Percentiles rank a stretch among this genome's conserved stretches.
Evolutionary conservation across 345 rosid genomes (phyloP).

Genomic region (Brassica carinata): DNA sequence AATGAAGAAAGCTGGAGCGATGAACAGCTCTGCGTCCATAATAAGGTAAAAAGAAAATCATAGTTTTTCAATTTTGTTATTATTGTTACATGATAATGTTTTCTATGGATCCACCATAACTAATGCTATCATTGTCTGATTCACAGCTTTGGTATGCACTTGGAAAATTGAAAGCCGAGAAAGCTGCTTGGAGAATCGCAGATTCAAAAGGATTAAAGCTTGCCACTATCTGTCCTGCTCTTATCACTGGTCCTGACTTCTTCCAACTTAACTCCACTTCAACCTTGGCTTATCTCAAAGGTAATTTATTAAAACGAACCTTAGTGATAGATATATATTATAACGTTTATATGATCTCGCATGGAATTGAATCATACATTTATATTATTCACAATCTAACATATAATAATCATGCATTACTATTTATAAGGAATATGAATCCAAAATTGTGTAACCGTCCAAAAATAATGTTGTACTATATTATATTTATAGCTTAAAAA

Average conservation of each 20-base stretch:
- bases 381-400: not conserved
- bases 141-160: slow-evolving; percentile 81
- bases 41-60: slow-evolving; percentile 51
- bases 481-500: not conserved
- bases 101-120: not conserved
- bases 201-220: slow-evolving; percentile 56
- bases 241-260: slow-evolving; percentile 66
- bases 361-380: not conserved
- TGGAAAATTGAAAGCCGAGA: slow-evolving; percentile 92
- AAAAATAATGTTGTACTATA: not conserved
- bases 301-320: slow-evolving; percentile 15
- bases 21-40: slow-evolving; percentile 64
- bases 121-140: not conserved
- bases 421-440: not conserved
- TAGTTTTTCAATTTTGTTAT: not conserved
- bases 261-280: slow-evolving; percentile 58
- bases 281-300: slow-evolving; percentile 64
- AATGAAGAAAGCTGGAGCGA: slow-evolving; percentile 78
- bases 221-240: slow-evolving; percentile 67
- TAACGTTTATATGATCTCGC: not conserved
- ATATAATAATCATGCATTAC: not conserved
- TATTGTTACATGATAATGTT: not conserved
- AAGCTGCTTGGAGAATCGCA: slow-evolving; percentile 58
- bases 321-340: not conserved
- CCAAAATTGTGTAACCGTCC: slow-evolving; percentile 17